Evolutionary conservation across 257 asterid genomes (phyloP).

Genomic region (Verbascum thapsus): DNA sequence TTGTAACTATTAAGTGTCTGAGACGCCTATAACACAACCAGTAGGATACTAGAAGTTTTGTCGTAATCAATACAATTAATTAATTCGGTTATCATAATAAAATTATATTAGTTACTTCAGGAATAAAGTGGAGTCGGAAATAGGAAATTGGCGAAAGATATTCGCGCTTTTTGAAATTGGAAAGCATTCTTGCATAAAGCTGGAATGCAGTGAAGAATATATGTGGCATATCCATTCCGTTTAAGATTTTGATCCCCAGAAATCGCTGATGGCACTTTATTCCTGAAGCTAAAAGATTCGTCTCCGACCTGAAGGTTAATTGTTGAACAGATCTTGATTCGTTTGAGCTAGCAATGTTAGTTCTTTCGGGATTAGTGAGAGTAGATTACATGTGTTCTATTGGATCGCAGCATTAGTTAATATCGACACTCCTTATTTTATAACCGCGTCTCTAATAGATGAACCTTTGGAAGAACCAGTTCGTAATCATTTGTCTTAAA

Average conservation of each 20-base stretch:
- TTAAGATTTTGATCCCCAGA: slow-evolving; percentile 17
- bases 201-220: slow-evolving; percentile 26
- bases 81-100: too few species aligned
- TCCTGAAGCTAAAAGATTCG: not conserved
- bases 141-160: not conserved
- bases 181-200: slow-evolving; percentile 26
- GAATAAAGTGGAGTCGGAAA: not conserved
- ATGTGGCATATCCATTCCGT: slow-evolving; percentile 38
- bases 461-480: not conserved
- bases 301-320: not conserved
- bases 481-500: not conserved
- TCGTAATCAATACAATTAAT: not conserved
- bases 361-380: slow-evolving; percentile 3
- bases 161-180: slow-evolving; percentile 1
- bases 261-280: slow-evolving; percentile 11
- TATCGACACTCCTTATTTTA: not conserved
- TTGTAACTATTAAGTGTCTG: slow-evolving; percentile 1
- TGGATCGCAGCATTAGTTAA: not conserved
- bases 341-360: slow-evolving; percentile 10
- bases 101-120: too few species aligned
- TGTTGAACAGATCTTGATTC: not conserved
- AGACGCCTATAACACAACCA: not conserved
- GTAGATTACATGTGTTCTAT: not conserved
- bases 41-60: too few species aligned
- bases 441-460: not conserved